Conservation (phyloP, 1,139 yeast genomes). For the Blastobotrys apis region DNA sequence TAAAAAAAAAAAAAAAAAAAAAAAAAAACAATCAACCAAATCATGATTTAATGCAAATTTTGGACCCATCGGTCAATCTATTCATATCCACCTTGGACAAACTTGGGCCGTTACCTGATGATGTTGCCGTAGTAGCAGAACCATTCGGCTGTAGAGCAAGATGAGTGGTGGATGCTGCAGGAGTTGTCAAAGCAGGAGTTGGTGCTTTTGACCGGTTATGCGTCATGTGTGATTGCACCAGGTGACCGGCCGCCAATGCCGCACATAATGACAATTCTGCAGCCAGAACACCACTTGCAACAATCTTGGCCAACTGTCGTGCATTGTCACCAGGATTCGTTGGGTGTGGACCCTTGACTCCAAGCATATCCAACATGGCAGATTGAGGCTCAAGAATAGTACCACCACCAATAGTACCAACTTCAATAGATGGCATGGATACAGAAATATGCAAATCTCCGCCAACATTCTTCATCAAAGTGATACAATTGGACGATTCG, state of each 20-base stretch:
- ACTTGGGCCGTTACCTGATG: conserved; percentile 4
- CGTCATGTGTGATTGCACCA: conserved; percentile 96
- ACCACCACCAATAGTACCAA: conserved; percentile 99
- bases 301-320: conserved; percentile 87
- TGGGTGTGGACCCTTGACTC: conserved; percentile 95
- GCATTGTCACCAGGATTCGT: conserved; percentile 93
- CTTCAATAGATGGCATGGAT: conserved; percentile 98
- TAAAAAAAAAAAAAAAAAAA: conserved; percentile 1
- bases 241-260: conserved; percentile 97
- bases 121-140: conserved; percentile 15
- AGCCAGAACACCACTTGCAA: conserved; percentile 93
- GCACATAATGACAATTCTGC: conserved; percentile 93
- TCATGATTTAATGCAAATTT: conserved; percentile 54
- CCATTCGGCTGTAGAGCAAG: conserved; percentile 28
- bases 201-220: conserved; percentile 76
- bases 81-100: conserved; percentile 42
- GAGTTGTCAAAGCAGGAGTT: conserved; percentile 30
- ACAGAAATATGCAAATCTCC: conserved; percentile 90
- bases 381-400: conserved; percentile 96
- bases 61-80: conserved; percentile 64
- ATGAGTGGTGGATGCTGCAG: conserved; percentile 3
- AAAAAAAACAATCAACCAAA: conserved; percentile 3
- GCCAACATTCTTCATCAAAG: conserved; percentile 76
- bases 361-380: conserved; percentile 90
- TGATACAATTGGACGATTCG: conserved; percentile 95